Percentiles rank a stretch among this genome's conserved stretches.
Evolutionary conservation across 306 rosid genomes (phyloP).

Genomic region (Abrus precatorius): DNA sequence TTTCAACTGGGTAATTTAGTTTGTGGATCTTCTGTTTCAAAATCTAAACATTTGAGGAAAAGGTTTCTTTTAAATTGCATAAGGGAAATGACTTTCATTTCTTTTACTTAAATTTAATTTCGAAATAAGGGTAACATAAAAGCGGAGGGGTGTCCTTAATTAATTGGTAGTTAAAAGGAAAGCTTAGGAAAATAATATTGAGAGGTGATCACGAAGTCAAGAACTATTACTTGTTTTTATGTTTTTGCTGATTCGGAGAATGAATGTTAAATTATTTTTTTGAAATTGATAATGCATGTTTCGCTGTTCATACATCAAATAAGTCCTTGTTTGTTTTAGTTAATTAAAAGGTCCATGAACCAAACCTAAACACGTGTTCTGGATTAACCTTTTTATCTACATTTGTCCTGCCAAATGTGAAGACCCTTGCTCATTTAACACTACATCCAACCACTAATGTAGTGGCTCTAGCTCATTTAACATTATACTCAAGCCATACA

Average conservation of each 20-base stretch:
- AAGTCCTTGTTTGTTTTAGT: background rate
- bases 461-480: no score
- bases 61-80: background rate
- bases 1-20: background rate
- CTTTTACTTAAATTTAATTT: background rate
- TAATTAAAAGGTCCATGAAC: no score
- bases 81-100: background rate
- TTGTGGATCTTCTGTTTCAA: background rate
- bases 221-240: slow-evolving; percentile 6
- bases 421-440: no score
- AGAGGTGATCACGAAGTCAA: background rate
- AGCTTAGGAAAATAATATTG: background rate
- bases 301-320: slow-evolving; percentile 17
- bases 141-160: background rate
- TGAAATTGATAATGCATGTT: background rate
- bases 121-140: background rate
- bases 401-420: no score
- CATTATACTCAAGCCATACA: no score
- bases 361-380: no score
- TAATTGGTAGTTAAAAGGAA: background rate
- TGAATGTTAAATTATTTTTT: background rate
- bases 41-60: background rate
- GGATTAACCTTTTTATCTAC: no score
- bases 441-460: no score
- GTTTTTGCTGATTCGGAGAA: slow-evolving; percentile 10